Conservation (phyloP, 495 filamentous ascomycete genomes). For the Parathielavia appendiculata region DNA sequence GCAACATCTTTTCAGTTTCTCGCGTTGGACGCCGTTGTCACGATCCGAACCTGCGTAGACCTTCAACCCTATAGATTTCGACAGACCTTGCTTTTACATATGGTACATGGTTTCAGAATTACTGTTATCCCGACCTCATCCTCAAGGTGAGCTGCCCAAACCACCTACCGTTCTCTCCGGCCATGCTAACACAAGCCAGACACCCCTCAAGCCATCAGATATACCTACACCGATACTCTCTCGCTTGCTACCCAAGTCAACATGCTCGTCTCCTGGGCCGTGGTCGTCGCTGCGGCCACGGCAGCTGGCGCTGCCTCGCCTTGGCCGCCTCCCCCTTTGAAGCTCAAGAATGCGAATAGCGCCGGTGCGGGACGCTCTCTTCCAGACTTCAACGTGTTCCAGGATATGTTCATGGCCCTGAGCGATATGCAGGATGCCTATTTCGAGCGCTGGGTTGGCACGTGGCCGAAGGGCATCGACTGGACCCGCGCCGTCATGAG, state of each 20-base stretch:
- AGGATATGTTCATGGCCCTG: slow-evolving; percentile 54
- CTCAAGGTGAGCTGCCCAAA: not conserved
- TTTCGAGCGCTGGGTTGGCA: slow-evolving; percentile 72
- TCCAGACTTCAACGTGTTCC: slow-evolving; percentile 29
- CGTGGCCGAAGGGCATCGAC: slow-evolving; percentile 83
- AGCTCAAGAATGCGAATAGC: not conserved
- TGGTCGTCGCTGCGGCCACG: slow-evolving; percentile 12
- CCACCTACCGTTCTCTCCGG: not conserved
- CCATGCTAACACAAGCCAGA: not conserved
- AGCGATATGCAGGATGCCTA: slow-evolving; percentile 70
- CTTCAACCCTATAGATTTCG: not conserved
- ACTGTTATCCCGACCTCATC: no score
- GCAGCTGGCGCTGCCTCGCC: slow-evolving; percentile 12
- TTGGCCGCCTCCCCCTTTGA: slow-evolving; percentile 3
- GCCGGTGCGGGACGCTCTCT: not conserved
- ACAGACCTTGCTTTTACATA: not conserved
- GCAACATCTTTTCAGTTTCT: not conserved
- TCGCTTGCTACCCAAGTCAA: not conserved
- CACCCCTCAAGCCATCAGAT: not conserved
- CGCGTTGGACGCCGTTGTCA: not conserved
- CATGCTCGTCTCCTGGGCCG: slow-evolving; percentile 15
- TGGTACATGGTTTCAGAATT: not conserved
- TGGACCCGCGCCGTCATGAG: slow-evolving; percentile 89
- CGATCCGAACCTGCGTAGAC: not conserved
- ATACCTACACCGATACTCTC: not conserved